These are phyloP conservation scores for Ajuga reptans DNA, from an alignment of 305 asterid genomes.

Conservation along the genomic window DNA sequence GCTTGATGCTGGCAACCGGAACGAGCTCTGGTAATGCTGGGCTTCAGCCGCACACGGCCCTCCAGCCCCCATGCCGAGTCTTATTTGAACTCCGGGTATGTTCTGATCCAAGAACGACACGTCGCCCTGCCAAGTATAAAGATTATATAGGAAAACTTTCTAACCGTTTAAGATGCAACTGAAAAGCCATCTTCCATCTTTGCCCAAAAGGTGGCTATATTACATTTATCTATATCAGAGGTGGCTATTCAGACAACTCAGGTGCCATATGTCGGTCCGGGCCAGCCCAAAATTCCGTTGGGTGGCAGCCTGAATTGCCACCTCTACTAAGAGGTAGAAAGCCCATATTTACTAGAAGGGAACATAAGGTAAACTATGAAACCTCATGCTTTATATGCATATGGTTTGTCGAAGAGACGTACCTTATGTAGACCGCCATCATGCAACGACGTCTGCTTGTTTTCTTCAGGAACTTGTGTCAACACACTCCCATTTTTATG, in stretches of 20 bases:
- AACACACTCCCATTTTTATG: constrained; percentile 38
- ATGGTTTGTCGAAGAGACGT: constrained; percentile 4
- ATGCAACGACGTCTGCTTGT: constrained; percentile 22
- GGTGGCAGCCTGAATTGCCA: too few species aligned
- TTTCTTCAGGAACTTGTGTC: constrained; percentile 32
- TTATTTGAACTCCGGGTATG: constrained; percentile 22
- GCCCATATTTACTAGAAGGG: too few species aligned
- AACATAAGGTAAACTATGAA: not conserved
- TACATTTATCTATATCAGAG: too few species aligned
- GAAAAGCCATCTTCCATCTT: too few species aligned
- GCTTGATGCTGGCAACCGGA: constrained; percentile 68
- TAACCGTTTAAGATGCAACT: too few species aligned
- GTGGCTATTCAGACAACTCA: too few species aligned
- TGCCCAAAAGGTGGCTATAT: too few species aligned
- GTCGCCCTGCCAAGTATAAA: constrained; percentile 31
- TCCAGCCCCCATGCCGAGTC: constrained; percentile 19
- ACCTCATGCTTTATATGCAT: not conserved
- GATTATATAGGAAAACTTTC: not conserved
- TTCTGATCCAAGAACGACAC: constrained; percentile 41
- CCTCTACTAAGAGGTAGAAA: too few species aligned
- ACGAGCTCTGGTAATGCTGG: constrained; percentile 44
- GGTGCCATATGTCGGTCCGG: too few species aligned
- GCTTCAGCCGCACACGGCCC: constrained; percentile 40
- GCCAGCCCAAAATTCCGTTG: too few species aligned
- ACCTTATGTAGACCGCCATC: constrained; percentile 32